Base-by-base conservation (phyloP, 192 early-diverging fungal genomes). In the Coemansia sp. region DNA sequence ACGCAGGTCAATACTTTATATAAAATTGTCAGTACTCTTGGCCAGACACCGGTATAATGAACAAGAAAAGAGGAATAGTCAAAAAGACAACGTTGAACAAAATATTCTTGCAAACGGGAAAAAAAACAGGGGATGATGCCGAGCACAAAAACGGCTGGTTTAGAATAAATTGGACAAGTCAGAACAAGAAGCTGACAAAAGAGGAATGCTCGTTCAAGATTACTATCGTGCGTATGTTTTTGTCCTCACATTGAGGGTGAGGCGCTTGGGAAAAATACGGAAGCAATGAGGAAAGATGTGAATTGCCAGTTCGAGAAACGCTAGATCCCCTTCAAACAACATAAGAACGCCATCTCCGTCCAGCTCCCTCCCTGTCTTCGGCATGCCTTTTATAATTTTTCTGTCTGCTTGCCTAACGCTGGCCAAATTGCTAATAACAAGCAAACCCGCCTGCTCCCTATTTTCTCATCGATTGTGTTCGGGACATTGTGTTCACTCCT, bases 391-490 rank as follows among this genome's bases (percentile, higher is more conserved):
- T 35, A 35, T 35, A 8, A 35, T 35, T 2, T n/a, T n/a, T n/a
- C 12, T 38, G 1, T 10, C 31, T 10, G 31, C 5, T 4, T 28
- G 24, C 16, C n/a, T 28, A 50, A 30, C 28, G 25, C 12, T 50
- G 11, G 48, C 48, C 23, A 47, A 29, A 50, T 28, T 28, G 32
- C 18, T 19, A 23, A 19, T 12, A 53, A 51, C 22, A 24, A 56
- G 19, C 43, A 57, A 24, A 2, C n/a, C n/a, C 5, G 31, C 40
- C 38, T 14, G 55, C 47, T 46, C 48, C 33, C 40, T 47, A 25
- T 54, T 59, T 57, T 57, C 56, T 25, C 42, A 57, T 57, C 28
- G n/a, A 62, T 64, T 63, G 67, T 62, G 8, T 60, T 57, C 23
- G 12, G 5, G 33, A 35, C 14, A 35, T 16, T 38, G n/a, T 38